These are phyloP conservation scores for Wickerhamiella alocasiicola DNA, from an alignment of 805 yeast species.

Conservation along the genomic window DNA sequence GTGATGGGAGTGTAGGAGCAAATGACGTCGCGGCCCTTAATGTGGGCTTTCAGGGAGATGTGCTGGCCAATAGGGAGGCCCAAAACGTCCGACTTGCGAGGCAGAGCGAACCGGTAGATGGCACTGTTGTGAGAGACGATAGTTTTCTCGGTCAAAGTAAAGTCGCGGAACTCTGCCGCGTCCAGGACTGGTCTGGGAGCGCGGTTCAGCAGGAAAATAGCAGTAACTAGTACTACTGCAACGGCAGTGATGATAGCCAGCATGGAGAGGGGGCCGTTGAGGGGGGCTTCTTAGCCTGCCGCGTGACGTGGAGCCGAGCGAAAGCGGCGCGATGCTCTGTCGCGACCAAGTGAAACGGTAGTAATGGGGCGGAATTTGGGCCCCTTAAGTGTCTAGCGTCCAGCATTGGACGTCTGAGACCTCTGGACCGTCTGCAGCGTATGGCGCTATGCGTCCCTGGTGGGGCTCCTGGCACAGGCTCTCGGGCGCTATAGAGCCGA, in stretches of 20 bases:
- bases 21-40: slow-evolving; percentile 67
- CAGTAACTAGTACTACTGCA: not conserved
- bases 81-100: slow-evolving; percentile 55
- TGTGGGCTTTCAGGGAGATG: slow-evolving; percentile 61
- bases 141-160: slow-evolving; percentile 68
- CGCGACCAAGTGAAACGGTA: too few relatives aligned
- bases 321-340: too few relatives aligned
- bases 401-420: too few relatives aligned
- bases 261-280: too few relatives aligned
- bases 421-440: too few relatives aligned
- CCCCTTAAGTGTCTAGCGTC: too few relatives aligned
- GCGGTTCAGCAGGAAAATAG: not conserved
- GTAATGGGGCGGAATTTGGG: too few relatives aligned
- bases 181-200: slow-evolving; percentile 37
- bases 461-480: too few relatives aligned
- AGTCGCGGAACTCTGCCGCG: slow-evolving; percentile 55
- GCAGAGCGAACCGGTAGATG: slow-evolving; percentile 67
- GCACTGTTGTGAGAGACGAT: slow-evolving; percentile 71
- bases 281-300: too few relatives aligned
- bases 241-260: not conserved
- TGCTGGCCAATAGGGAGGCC: slow-evolving; percentile 95
- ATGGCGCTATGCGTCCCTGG: too few relatives aligned
- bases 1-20: slow-evolving; percentile 89
- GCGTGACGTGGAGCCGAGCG: too few relatives aligned
- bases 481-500: too few relatives aligned